Base-by-base conservation (phyloP, 2,329 filamentous ascomycete genomes). In the Coniochaeta sp. region DNA sequence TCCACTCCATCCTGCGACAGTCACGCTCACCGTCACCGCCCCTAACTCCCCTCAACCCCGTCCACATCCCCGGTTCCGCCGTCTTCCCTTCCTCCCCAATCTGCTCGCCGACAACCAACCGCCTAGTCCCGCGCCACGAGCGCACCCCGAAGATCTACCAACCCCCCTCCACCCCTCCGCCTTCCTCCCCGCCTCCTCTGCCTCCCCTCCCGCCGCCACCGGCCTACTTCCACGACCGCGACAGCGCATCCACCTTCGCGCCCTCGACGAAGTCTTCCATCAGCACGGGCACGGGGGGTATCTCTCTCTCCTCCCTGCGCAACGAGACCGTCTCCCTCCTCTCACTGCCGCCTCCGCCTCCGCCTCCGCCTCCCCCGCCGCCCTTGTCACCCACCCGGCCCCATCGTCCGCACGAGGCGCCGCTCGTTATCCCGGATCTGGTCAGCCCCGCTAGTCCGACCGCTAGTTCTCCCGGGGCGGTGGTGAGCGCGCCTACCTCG, bases 41-140 rank as follows among this genome's bases (percentile, higher is more conserved):
- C 0, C 49, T 66, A 18, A 65, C 63, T 0, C 64, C 62, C 0
- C 60, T 66, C 9, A 62, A 60, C 2, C 62, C 64, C 1, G 62
- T 60, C 3, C 50, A 52, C 6, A 51, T 52, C 16, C n/a, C 14
- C 51, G 27, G 52, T 42, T 18, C 45, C 14, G 33, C 51, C 33
- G 48, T 51, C 14, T 72, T 72, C 38, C 68, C 71, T 0, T 55
- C 67, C 4, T 70, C 70, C 4, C 69, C 72, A 1, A 63, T 71
- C 22, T 68, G 65, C 55, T 58, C 67, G 0, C 67, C 70, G 0
- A 67, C 65, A 1, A 65, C 64, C 5, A 69, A 58, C 57, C 72
- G 66, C 32, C 57, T 69, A 10, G 58, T 67, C 3, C 67, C 69
- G 10, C 62, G 65, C n/a, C 55, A 56, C 33, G 63, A 65, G 45